Evolutionary conservation across 176 grass and related monocot genomes (phyloP), one percentile per base, ranked within the genome.

Genomic region (Leersia perrieri): DNA sequence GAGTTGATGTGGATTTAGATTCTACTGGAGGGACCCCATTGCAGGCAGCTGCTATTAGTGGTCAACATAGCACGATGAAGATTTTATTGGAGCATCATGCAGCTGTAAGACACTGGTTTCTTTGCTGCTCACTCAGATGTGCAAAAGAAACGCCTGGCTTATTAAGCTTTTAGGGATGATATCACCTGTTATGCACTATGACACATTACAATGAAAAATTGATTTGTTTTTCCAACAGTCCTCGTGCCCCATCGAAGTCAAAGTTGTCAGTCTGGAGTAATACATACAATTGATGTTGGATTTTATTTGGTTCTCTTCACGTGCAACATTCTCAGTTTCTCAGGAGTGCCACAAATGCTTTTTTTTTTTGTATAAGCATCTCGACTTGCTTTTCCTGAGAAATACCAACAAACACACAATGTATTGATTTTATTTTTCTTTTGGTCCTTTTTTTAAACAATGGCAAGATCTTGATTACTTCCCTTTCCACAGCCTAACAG

Each of bases 401-500:
- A 25, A 75, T 60, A 18, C 62, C 39, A 41, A 41, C 39, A 41
- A 11, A 11, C 39, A 45, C 42, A 45, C 14, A 12, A 42, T 45
- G 42, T 45, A 16, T 14, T 45, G 42, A 45, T 45, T 14, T 30
- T 58, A 38, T 42, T 63, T 39, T 15, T 40, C 60, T 44, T 28
- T n/a, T 40, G 27, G 20, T 31, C 27, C 25, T 62, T n/a, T 41
- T 28, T 61, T n/a, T 1, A 16, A 45, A 45, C 12, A 44, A 63
- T 25, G 63, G 4, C 63, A 44, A 77, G 39, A 64, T 44, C 27
- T 32, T 77, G 60, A 77, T 7, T 44, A 7, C 6, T 78, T 25
- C 60, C 42, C 10, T 77, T 64, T 77, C 36, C 35, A 64, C 18
- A 64, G 75, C 60, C 75, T 23, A 77, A 64, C 28, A 77, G n/a